Conservation (phyloP, 208 protist species). For the Leptomonas seymouri region DNA sequence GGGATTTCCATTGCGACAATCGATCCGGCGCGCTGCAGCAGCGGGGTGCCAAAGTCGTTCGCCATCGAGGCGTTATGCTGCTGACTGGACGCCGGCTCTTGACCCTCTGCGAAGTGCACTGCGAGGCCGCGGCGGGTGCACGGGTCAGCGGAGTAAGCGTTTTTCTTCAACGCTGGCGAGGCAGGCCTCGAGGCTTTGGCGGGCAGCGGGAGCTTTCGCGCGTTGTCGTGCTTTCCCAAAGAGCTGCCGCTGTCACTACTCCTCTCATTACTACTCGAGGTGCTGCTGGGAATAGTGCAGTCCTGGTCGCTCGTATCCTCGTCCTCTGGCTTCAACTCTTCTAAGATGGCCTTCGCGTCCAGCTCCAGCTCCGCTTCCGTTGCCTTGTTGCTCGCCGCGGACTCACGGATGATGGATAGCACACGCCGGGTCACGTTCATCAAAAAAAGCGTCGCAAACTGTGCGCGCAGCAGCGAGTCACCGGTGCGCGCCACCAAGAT, state of each 20-base stretch:
- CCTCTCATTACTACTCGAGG: constrained; percentile 7
- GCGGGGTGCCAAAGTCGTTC: constrained; percentile 21
- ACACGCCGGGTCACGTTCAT: constrained; percentile 87
- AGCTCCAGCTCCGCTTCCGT: constrained; percentile 52
- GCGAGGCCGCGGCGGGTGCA: constrained; percentile 25
- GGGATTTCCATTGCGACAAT: constrained; percentile 72
- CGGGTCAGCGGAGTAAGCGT: background rate
- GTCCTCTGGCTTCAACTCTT: constrained; percentile 32
- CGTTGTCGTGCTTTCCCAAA: constrained; percentile 13
- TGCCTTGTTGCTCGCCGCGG: constrained; percentile 49
- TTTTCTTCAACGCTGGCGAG: constrained; percentile 11
- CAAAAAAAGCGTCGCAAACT: constrained; percentile 76
- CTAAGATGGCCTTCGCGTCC: constrained; percentile 42
- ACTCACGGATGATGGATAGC: constrained; percentile 75
- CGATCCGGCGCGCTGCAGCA: constrained; percentile 44
- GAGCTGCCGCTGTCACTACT: background rate
- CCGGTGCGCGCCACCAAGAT: constrained; percentile 58
- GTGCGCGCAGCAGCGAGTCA: constrained; percentile 61
- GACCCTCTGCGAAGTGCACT: constrained; percentile 37
- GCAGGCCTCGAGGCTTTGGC: constrained; percentile 12
- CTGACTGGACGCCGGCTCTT: background rate
- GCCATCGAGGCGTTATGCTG: constrained; percentile 30
- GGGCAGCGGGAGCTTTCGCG: background rate
- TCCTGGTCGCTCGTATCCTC: background rate
- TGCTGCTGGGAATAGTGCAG: background rate